Percentiles rank a stretch among this genome's conserved stretches.
Evolutionary conservation across 495 filamentous ascomycete species (phyloP).

Genomic region (Aspergillus haitiensis): DNA sequence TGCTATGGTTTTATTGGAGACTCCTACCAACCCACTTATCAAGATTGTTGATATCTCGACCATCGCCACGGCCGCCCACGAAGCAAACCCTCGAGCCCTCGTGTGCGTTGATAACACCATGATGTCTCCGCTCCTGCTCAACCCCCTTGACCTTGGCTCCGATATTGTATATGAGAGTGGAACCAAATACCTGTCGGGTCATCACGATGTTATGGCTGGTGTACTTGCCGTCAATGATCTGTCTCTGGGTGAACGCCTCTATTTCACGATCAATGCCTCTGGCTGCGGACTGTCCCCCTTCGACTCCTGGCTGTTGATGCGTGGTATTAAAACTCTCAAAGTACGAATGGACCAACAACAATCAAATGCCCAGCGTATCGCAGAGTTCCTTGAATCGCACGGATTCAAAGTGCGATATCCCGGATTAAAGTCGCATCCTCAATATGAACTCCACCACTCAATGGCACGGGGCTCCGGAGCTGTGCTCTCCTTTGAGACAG

Average conservation of each 20-base stretch:
- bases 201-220: conserved; percentile 98
- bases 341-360: conserved; percentile 99
- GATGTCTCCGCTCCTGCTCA: conserved; percentile 89
- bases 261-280: conserved; percentile 92
- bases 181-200: conserved; percentile 95
- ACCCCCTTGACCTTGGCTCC: conserved; percentile 89
- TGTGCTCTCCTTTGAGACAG: conserved; percentile 94
- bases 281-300: conserved; percentile 93
- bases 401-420: conserved; percentile 96
- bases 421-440: conserved; percentile 88
- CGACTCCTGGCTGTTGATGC: conserved; percentile 91
- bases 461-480: conserved; percentile 93
- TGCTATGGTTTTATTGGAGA: conserved; percentile 93
- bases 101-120: conserved; percentile 98
- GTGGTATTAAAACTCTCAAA: conserved; percentile 92
- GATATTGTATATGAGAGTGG: conserved; percentile 97
- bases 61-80: conserved; percentile 74
- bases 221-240: conserved; percentile 87
- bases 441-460: conserved; percentile 92
- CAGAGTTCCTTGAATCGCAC: conserved; percentile 84
- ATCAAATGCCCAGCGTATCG: conserved; percentile 83
- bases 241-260: conserved; percentile 81
- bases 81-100: conserved; percentile 73
- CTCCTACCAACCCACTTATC: conserved; percentile 95
- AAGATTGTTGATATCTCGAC: conserved; percentile 90